Evolutionary conservation across 495 filamentous ascomycete species (phyloP).

Genomic region (Lophium mytilinum): DNA sequence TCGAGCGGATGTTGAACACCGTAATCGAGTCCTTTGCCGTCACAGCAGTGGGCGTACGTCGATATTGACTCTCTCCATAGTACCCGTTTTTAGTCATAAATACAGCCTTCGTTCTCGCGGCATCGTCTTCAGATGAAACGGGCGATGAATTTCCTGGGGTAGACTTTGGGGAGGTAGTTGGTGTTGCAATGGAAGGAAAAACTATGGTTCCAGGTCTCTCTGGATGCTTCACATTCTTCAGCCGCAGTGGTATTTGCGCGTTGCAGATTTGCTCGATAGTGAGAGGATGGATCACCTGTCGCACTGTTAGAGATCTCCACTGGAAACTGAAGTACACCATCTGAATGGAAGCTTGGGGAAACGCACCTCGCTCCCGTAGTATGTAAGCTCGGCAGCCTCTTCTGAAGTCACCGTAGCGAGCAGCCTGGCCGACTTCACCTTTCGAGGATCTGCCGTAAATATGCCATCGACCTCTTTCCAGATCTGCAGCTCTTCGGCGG

Average conservation of each 20-base stretch:
- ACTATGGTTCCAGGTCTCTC: constrained; percentile 34
- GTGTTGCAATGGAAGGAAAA: constrained; percentile 25
- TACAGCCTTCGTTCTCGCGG: constrained; percentile 6
- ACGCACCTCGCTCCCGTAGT: constrained; percentile 54
- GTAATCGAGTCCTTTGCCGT: constrained; percentile 36
- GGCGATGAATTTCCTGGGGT: background rate
- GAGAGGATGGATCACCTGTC: constrained; percentile 37
- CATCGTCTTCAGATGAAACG: background rate
- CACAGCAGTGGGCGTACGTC: constrained; percentile 34
- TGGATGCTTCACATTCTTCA: constrained; percentile 40
- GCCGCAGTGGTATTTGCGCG: constrained; percentile 33
- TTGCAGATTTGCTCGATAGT: constrained; percentile 39
- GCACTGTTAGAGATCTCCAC: background rate
- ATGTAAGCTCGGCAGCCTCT: constrained; percentile 85
- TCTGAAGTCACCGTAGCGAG: constrained; percentile 72
- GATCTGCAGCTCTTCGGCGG: constrained; percentile 74
- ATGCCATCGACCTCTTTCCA: constrained; percentile 94
- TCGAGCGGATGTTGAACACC: constrained; percentile 35
- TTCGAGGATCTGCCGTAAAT: constrained; percentile 79
- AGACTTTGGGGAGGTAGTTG: background rate
- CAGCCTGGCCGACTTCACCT: constrained; percentile 75
- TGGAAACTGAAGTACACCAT: background rate
- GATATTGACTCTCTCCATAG: constrained; percentile 30
- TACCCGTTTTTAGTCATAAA: constrained; percentile 37
- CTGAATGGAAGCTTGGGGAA: background rate